Evolutionary conservation across 2,329 filamentous ascomycete genomes (phyloP).

Genomic region (Tolypocladium amazonense): DNA sequence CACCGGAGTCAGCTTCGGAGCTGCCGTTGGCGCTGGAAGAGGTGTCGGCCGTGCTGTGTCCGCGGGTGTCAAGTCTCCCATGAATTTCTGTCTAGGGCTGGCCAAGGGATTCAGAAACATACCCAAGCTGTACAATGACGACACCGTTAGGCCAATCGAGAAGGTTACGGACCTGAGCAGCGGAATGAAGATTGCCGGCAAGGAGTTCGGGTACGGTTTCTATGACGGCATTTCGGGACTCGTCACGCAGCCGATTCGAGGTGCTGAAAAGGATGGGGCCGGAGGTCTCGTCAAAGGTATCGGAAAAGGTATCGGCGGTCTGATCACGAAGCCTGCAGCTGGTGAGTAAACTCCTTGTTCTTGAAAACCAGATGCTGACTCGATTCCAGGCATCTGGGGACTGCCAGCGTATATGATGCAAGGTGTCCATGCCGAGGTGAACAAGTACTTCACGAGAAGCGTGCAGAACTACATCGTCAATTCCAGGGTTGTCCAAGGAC

Average conservation of each 20-base stretch:
- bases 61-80: slow-evolving; percentile 67
- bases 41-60: slow-evolving; percentile 62
- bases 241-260: slow-evolving; percentile 65
- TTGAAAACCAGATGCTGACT: not conserved
- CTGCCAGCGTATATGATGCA: slow-evolving; percentile 76
- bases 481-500: slow-evolving; percentile 65
- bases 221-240: slow-evolving; percentile 76
- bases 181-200: slow-evolving; percentile 67
- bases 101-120: slow-evolving; percentile 84
- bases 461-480: slow-evolving; percentile 72
- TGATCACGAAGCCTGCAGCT: slow-evolving; percentile 73
- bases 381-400: slow-evolving; percentile 45
- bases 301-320: slow-evolving; percentile 72
- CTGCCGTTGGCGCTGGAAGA: slow-evolving; percentile 53
- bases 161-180: slow-evolving; percentile 70
- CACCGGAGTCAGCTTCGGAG: slow-evolving; percentile 32
- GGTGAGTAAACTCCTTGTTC: slow-evolving; percentile 35
- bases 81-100: slow-evolving; percentile 75
- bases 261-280: slow-evolving; percentile 33
- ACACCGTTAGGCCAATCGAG: slow-evolving; percentile 65
- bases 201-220: slow-evolving; percentile 66
- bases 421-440: slow-evolving; percentile 68
- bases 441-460: slow-evolving; percentile 58
- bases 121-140: slow-evolving; percentile 75
- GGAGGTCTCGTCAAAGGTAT: slow-evolving; percentile 66